Evolutionary conservation across 768 basidiomycete genomes (phyloP), one percentile per base, ranked within the genome.

Genomic region (Agrocybe pediades): DNA sequence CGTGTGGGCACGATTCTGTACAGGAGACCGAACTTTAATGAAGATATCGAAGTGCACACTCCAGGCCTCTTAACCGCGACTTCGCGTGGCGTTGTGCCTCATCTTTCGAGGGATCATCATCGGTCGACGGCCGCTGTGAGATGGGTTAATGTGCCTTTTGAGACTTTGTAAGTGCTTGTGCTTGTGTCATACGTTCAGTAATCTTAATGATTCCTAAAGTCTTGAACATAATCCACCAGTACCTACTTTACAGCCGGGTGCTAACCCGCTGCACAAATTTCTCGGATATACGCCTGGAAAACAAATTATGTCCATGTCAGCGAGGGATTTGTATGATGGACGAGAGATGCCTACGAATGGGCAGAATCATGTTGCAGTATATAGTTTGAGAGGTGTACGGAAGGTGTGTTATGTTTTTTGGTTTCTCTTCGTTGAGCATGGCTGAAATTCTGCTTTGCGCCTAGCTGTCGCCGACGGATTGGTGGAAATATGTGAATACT

Each of bases 321-420:
- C 85, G 9, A 76, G 92, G 17, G 84, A 93, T 71, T 87, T 88
- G 0, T 67, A 72, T 36, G 85, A 90, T 65, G 72, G 68, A 5
- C 71, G 80, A 41, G 84, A 84, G 57, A 86, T 90, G 81, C 90
- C 91, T 0, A 73, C 89, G 0, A 93, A 92, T 57, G 83, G 85
- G 2, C 82, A 84, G 29, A 59, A 74, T 6, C 72, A 79, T 55
- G 68, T 90, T 9, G 76, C 78, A 2, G 84, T 82, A 0, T 71
- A 76, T 26, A 85, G 85, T 48, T 68, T 87, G 23, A 75, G 89
- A 9, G 92, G 92, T 8, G 83, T 91, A 1, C 79, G 83, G 21
- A 88, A 86, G 83, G 89, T 87, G 26, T 21, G 72, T 50, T 13
- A 20, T 36, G 26, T 16, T 11, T 15, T 46, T 46, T 2, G 23